These are phyloP conservation scores for Ogataea pilisensis DNA, from an alignment of 805 yeast species.

Conservation along the genomic window DNA sequence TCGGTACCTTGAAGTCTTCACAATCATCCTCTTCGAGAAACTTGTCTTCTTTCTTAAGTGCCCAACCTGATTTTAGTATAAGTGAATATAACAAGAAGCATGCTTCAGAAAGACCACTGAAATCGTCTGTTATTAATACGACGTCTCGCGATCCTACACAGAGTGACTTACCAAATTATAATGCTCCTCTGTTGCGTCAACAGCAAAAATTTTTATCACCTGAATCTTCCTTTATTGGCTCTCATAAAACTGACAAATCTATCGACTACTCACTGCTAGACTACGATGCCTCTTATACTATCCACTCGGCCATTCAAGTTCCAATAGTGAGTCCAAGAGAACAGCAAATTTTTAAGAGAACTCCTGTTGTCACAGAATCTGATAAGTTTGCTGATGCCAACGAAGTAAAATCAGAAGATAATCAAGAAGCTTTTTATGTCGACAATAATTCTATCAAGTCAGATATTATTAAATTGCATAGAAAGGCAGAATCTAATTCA, in stretches of 20 bases:
- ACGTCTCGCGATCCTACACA: no score
- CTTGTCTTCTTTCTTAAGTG: constrained; percentile 20
- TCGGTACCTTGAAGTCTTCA: constrained; percentile 13
- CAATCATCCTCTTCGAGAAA: constrained; percentile 28
- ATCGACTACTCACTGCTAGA: constrained; percentile 22
- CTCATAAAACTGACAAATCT: constrained; percentile 24
- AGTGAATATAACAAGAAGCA: constrained; percentile 17
- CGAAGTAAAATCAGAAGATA: constrained; percentile 3
- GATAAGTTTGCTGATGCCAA: constrained; percentile 31
- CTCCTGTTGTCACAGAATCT: constrained; percentile 1
- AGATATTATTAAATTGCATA: constrained; percentile 23
- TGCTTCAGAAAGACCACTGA: background rate
- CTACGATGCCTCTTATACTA: constrained; percentile 26
- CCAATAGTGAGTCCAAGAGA: constrained; percentile 23
- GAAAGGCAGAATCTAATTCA: constrained; percentile 25
- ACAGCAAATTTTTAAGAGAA: constrained; percentile 13
- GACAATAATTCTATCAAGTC: constrained; percentile 13
- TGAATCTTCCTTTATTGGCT: constrained; percentile 7
- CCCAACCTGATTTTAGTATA: constrained; percentile 11
- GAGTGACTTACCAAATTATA: background rate
- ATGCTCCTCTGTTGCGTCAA: constrained; percentile 4
- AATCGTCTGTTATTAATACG: no score
- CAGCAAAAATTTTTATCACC: background rate
- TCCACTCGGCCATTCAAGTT: constrained; percentile 31
- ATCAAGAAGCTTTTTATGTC: background rate